A percentile compares a stretch with the other conserved stretches of the same genome.
Evolutionary conservation across 306 rosid species (phyloP).

Genomic region (Fragaria nilgerrensis): DNA sequence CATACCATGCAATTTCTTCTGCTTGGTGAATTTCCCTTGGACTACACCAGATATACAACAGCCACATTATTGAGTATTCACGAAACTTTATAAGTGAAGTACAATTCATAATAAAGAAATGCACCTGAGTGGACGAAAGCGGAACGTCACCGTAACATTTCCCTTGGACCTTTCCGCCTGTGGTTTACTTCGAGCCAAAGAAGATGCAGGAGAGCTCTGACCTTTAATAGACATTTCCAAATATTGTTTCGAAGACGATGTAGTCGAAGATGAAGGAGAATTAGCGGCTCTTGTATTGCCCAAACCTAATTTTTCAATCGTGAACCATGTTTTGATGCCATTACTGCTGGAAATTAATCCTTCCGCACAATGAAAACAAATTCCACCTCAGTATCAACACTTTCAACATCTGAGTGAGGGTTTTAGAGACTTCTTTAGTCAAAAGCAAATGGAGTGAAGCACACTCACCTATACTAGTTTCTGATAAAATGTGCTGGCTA

Average conservation of each 20-base stretch:
- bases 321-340: conserved; percentile 74
- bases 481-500: neutral
- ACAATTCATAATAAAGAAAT: conserved; percentile 12
- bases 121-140: conserved; percentile 91
- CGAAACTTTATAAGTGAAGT: conserved; percentile 6
- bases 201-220: conserved; percentile 87
- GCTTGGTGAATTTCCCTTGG: conserved; percentile 96
- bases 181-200: conserved; percentile 86
- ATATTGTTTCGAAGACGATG: conserved; percentile 76
- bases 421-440: neutral
- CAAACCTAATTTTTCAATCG: conserved; percentile 47
- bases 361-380: conserved; percentile 29
- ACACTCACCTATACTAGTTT: neutral
- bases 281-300: conserved; percentile 50
- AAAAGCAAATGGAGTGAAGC: conserved; percentile 2
- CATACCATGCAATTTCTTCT: conserved; percentile 99
- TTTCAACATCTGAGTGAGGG: conserved; percentile 1
- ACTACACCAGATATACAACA: conserved; percentile 33
- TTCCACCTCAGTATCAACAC: conserved; percentile 18
- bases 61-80: conserved; percentile 15
- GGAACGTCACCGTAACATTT: conserved; percentile 91
- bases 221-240: conserved; percentile 62
- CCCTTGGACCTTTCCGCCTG: conserved; percentile 60
- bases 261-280: conserved; percentile 79
- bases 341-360: conserved; percentile 42